phyloP scores from a whole-genome alignment of 306 rosid species.

The Casuarina cunninghamiana region DNA sequence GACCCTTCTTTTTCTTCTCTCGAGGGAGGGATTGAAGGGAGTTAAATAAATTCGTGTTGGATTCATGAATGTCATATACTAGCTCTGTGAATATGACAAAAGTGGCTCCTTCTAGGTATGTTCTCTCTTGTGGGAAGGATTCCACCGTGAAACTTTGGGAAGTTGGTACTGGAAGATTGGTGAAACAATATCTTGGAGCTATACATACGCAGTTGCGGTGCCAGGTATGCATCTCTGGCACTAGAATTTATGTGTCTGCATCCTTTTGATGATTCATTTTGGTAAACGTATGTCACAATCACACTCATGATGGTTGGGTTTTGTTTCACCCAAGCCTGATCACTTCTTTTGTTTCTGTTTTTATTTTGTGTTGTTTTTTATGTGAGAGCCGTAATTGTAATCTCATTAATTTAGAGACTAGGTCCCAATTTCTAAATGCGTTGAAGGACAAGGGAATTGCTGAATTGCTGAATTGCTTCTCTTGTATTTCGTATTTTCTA shows the following conservation, averaged over 20 bases:
- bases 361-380: too few relatives aligned
- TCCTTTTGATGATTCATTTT: background rate
- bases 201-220: slow-evolving; percentile 69
- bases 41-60: slow-evolving; percentile 1
- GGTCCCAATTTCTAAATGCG: too few relatives aligned
- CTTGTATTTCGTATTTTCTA: background rate
- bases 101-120: slow-evolving; percentile 50
- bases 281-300: too few relatives aligned
- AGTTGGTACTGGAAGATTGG: slow-evolving; percentile 82
- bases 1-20: too few relatives aligned
- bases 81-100: slow-evolving; percentile 24
- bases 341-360: too few relatives aligned
- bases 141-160: slow-evolving; percentile 88
- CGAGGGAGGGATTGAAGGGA: background rate
- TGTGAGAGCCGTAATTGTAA: too few relatives aligned
- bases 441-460: too few relatives aligned
- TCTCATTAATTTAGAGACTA: too few relatives aligned
- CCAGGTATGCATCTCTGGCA: slow-evolving; percentile 48
- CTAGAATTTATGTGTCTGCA: background rate
- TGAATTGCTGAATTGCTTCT: too few relatives aligned
- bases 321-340: too few relatives aligned
- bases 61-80: slow-evolving; percentile 7
- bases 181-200: slow-evolving; percentile 84
- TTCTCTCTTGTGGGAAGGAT: slow-evolving; percentile 94
- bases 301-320: too few relatives aligned